Conservation (phyloP, 306 rosid genomes). For the Sicyos baderoa region DNA sequence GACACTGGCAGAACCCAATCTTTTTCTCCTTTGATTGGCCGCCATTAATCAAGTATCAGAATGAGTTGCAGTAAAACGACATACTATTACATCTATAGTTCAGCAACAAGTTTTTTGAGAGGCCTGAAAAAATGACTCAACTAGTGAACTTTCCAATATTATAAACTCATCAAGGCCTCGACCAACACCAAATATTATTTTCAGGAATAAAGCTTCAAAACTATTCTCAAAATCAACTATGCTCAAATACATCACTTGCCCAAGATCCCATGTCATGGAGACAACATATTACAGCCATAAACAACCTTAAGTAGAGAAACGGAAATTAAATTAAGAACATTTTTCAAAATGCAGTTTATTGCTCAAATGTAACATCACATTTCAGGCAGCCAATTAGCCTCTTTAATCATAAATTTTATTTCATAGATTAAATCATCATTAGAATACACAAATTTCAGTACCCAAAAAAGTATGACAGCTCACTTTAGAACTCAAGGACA, state of each 20-base stretch:
- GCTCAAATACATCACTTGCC: background rate
- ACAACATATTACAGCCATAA: background rate
- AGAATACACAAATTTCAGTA: background rate
- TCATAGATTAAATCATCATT: background rate
- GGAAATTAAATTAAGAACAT: background rate
- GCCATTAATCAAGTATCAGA: slow-evolving; percentile 46
- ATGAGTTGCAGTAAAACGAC: slow-evolving; percentile 23
- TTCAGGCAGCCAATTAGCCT: slow-evolving; percentile 5
- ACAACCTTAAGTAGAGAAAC: background rate
- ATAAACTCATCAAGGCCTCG: background rate
- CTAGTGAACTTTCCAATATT: background rate
- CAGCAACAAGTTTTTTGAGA: background rate
- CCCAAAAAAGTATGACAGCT: background rate
- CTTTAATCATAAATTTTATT: background rate
- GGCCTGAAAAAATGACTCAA: slow-evolving; percentile 6
- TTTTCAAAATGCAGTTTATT: background rate
- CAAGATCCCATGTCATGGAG: background rate
- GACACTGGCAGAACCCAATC: slow-evolving; percentile 50
- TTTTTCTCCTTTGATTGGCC: slow-evolving; percentile 85
- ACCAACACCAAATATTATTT: background rate
- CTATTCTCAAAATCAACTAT: background rate
- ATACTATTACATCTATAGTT: background rate
- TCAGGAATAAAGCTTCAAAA: background rate
- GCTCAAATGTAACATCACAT: background rate
- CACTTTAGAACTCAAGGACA: background rate